Evolutionary conservation across 257 asterid genomes (phyloP), one percentile per base, ranked within the genome.

Genomic region (Salvia splendens): DNA sequence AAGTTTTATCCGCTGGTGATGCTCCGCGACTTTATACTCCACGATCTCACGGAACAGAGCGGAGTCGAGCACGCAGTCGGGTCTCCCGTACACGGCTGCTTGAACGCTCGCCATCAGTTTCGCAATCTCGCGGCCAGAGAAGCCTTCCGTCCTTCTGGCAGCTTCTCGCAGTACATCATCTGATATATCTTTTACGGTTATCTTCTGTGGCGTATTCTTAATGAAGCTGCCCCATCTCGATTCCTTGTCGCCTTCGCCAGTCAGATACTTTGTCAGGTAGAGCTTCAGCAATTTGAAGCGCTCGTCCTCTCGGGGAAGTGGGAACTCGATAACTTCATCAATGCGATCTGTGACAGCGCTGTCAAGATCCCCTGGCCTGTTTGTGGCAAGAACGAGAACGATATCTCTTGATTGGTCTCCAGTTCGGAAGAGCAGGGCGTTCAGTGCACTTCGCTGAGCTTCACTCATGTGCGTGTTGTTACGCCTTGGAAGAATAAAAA

Each of bases 321-420:
- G 99, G 82, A 94, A 94, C 71, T 94, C 97, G 12, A 94, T 81
- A 41, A 88, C 96, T 65, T 94, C 97, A 78, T 94, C 99, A 40
- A 94, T 88, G 36, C 99, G 99, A 72, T 91, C 97, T 0, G 96
- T 86, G 69, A 94, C 68, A 52, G 99, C 99, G 61, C 85, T 79
- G 64, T 94, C 99, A 5, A 94, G 96, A 79, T 94, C 99, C 6
- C 96, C 95, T 0, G 99, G 97, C 56, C 96, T 78, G 82, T 94
- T 88, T 49, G 99, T 94, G 57, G 99, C 99, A 6, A 94, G 89
- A 60, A 91, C 99, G 0, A 94, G 96, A 62, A 91, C 99, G 12
- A 91, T 86, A 2, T 94, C 99, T 72, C 93, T 82, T 2, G 97
- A 91, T 63, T 94, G 97, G 77, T 94, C 99, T 67, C 99, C 99